Percentiles rank a stretch among this genome's conserved stretches.
Evolutionary conservation across 2,329 filamentous ascomycete genomes (phyloP).

Genomic region (Colletotrichum karsti): DNA sequence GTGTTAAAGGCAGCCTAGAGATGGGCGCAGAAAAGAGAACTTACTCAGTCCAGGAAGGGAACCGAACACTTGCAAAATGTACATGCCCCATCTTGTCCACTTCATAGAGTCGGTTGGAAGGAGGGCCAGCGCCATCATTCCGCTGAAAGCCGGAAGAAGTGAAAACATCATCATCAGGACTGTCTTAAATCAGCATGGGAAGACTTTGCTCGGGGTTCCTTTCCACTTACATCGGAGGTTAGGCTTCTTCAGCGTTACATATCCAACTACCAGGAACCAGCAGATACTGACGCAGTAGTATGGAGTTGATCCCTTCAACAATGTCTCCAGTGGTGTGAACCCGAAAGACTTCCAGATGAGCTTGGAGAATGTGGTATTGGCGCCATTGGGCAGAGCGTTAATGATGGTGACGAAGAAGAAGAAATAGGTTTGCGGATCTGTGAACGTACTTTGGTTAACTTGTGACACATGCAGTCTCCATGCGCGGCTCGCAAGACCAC

Average conservation of each 20-base stretch:
- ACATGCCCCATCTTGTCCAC: constrained; percentile 43
- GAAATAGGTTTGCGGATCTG: constrained; percentile 42
- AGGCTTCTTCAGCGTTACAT: constrained; percentile 35
- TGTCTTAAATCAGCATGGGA: background rate
- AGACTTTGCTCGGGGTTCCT: too few relatives aligned
- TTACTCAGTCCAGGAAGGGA: constrained; percentile 35
- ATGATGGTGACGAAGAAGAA: constrained; percentile 44
- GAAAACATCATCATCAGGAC: constrained; percentile 39
- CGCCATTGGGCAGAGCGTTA: constrained; percentile 42
- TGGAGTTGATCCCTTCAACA: constrained; percentile 40
- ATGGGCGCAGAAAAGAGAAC: background rate
- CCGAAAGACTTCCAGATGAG: constrained; percentile 42
- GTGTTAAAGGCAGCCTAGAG: background rate
- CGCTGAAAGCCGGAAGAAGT: constrained; percentile 37
- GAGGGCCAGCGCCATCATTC: constrained; percentile 40
- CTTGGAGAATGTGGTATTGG: constrained; percentile 41
- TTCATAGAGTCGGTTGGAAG: constrained; percentile 35
- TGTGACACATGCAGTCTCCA: too few relatives aligned
- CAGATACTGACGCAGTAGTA: constrained; percentile 37
- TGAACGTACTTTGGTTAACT: background rate
- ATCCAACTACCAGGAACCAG: constrained; percentile 38
- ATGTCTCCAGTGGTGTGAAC: constrained; percentile 40
- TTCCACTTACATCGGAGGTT: constrained; percentile 38
- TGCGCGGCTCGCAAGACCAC: too few relatives aligned
- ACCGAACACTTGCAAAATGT: constrained; percentile 38